Evolutionary conservation across 1,139 yeast species (phyloP), one percentile per base, ranked within the genome.

Genomic region (Nakaseomyces kungkrabaensis): DNA sequence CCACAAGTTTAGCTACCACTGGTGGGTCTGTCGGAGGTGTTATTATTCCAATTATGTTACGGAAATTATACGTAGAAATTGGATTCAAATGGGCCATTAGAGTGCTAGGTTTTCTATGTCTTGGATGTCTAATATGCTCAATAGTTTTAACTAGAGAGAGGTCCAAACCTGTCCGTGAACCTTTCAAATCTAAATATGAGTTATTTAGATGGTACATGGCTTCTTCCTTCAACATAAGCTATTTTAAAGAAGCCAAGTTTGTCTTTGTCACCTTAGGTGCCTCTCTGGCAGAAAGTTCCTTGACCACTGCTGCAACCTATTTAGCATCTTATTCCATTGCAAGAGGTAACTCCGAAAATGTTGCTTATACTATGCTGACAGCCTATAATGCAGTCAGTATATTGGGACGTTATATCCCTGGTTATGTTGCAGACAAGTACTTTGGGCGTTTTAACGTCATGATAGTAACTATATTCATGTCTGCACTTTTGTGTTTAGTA

Each of bases 11-110:
- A 0, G 81, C 84, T 2, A 77, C 84, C 1, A 69, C 76, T 59
- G 86, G 86, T 17, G 86, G 85, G 0, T 76, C 82, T 17, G 68
- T 80, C 8, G 87, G 86, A 11, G 87, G 86, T 36, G 68, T 79
- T 29, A 62, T 75, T 11, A 78, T 81, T 63, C 85, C 88, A 0
- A 70, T 80, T 46, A 72, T 81, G 68, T 70, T 82, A 54, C 68
- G 82, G 53, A 70, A 72, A 38, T 62, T 81, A n/a, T 82, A 79
- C 58, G 62, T 64, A 3, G 70, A 71, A 46, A 73, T 77, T 41
- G 87, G 86, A 0, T 82, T 72, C 56, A 65, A 68, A 8, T 81
- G 86, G 86, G 82, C 85, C 0, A 74, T 81, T 52, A 66, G 87
- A 55, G 72, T 76, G 0, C 64, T 79, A 48, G 81, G 78, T 1